phyloP scores from a whole-genome alignment of 2,329 filamentous ascomycete genomes.

The Aotearoamyces nothofagi region DNA sequence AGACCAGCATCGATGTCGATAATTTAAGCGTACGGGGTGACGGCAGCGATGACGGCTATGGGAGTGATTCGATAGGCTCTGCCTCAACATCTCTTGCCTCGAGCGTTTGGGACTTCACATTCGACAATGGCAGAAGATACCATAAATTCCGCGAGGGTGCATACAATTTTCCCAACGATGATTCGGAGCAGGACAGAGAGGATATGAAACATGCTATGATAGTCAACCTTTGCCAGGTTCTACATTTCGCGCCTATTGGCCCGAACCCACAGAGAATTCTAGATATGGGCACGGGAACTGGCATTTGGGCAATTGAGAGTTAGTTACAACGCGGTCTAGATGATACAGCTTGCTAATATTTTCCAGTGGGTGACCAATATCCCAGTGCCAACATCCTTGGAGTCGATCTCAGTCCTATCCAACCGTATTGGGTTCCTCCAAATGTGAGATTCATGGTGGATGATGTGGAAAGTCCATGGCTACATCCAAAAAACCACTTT shows the following conservation, averaged over 20 bases:
- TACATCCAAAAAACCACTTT: conserved; percentile 36
- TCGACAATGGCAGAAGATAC: conserved; percentile 38
- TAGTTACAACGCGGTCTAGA: conserved; percentile 7
- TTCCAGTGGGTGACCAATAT: conserved; percentile 6
- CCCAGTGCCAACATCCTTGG: conserved; percentile 14
- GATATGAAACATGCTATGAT: conserved; percentile 24
- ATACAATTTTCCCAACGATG: conserved; percentile 42
- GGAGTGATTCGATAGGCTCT: background rate
- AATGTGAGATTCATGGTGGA: conserved; percentile 41
- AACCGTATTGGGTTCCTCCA: conserved; percentile 30
- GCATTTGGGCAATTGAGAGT: conserved; percentile 42
- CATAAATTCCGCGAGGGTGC: conserved; percentile 33
- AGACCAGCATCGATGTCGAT: conserved; percentile 1
- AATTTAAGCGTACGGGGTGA: no score
- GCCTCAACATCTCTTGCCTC: conserved; percentile 4
- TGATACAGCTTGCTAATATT: no score
- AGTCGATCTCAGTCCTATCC: conserved; percentile 23
- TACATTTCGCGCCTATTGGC: conserved; percentile 37
- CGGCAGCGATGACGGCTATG: conserved; percentile 1
- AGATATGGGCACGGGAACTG: conserved; percentile 43
- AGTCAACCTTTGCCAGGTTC: conserved; percentile 24
- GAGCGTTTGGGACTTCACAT: conserved; percentile 30
- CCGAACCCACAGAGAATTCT: conserved; percentile 31
- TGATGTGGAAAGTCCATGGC: conserved; percentile 39
- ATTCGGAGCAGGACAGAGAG: conserved; percentile 37